Base-by-base conservation (phyloP, 495 filamentous ascomycete genomes). In the Margaritispora aquatica region DNA sequence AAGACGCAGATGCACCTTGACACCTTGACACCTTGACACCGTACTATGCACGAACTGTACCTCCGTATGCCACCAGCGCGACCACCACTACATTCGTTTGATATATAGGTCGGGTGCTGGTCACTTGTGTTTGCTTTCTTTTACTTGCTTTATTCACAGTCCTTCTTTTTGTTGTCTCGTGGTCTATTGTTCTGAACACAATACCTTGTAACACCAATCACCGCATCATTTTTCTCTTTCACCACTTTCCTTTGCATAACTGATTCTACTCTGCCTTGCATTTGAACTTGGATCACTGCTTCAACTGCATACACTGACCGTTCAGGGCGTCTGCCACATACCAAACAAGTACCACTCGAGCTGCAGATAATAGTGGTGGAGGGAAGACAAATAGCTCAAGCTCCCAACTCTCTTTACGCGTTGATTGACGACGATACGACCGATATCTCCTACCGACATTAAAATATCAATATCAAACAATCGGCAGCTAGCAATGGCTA, bases 101-200 rank as follows among this genome's bases (percentile, higher is more conserved):
- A 50, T 23, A 50, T 50, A 50, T 50, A 50, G 47, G 20, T n/a
- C 8, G 47, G n/a, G 47, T 50, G 47, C 47, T 26, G 47, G 47
- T 26, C 47, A 17, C 47, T 22, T 7, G 11, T 50, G 10, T 26
- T 24, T 23, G 47, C 47, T 50, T 24, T 50, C n/a, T 23, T 24
- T 23, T 50, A 10, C 20, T 5, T 50, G 44, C 47, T 22, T 24
- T 2, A 10, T 17, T 24, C 20, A 22, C 29, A 34, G 13, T 34
- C 47, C 26, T 17, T 22, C n/a, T 3, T 50, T 5, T 24, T 50
- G 20, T 50, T 50, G 8, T 50, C 38, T 44, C 17, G 10, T n/a
- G 4, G 7, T 17, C 19, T 3, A 17, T 44, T n/a, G 3, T 44
- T n/a, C 7, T 44, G 7, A 2, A 44, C 38, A 44, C 38, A 44